Evolutionary conservation across 768 basidiomycete species (phyloP), one percentile per base, ranked within the genome.

Genomic region (Trametes sanguinea): DNA sequence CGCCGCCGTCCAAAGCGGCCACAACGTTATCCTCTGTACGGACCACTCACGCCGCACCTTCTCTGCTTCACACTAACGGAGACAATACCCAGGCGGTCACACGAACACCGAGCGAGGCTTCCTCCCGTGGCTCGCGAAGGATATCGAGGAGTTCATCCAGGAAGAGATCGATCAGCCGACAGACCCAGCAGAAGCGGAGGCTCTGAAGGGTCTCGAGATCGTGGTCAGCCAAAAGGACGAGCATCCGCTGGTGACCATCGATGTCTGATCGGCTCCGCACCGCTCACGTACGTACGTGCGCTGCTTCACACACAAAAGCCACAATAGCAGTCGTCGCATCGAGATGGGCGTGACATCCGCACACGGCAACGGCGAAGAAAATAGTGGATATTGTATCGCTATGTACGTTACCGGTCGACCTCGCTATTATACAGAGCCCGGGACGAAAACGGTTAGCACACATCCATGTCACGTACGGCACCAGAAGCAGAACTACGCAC

Each of bases 61-160:
- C 59, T 52, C 37, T 43, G 30, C 17, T 50, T 52, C 51, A 60
- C 57, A 40, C 42, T 67, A 54, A 58, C 56, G 22, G 48, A 13
- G 6, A 63, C 70, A 60, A 65, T 67, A 65, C 70, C 62, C 66
- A 92, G 91, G 90, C 72, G 92, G 92, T 16, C 96, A 98, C 76
- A 90, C 93, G 14, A 95, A 95, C 75, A 95, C 95, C 46, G 96
- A 98, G 77, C 90, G 95, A 35, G 94, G 94, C 0, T 98, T 93
- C 76, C 87, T 98, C 57, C 84, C 87, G 16, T 77, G 85, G 27
- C 83, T 98, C 35, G 87, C 87, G 42, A 74, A 78, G 11, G 87
- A 85, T 74, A 78, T 98, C 63, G 50, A 60, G 71, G 73, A 62
- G 66, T 70, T 51, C 83, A 87, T 72, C 76, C 90, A 74, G 61